Base-by-base conservation (phyloP, 1,284 basidiomycete species). In the Leccinum laetum region DNA sequence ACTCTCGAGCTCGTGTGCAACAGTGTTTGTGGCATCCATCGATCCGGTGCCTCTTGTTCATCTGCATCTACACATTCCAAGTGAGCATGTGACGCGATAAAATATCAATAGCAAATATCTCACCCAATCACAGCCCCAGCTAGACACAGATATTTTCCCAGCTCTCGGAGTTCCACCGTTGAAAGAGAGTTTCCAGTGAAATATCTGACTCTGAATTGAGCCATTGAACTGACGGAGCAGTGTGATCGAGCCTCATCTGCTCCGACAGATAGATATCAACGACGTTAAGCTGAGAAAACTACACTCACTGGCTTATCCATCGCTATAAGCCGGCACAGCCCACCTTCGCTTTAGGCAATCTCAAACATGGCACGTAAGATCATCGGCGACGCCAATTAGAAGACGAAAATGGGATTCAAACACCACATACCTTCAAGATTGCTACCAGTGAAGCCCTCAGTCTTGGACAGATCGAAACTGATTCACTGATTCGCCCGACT, bases 131-230 rank as follows among this genome's bases (percentile, higher is more conserved):
- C 96, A 60, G 96, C 97, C 69, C 98, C 98, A 53, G 96, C 96
- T 67, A 99, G 87, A 81, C 96, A 98, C 59, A 99, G 86, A 79
- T 99, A 99, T 81, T 99, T 96, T 69, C 96, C 98, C 97, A 99
- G 76, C 94, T 95, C 79, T 99, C 96, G n/a, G 96, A 96, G 65
- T 84, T 90, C 97, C 26, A 26, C 26, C 26, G 6, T 26, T 26
- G 26, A 26, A 26, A 26, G 26, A 26, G 26, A 26, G 26, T 26
- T 26, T 26, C 26, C 26, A 26, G 26, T 26, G 26, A 26, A 26
- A 26, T 26, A 26, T 26, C 26, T 26, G 26, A 26, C 26, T 29
- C 26, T 29, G 26, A 29, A 29, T 29, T 0, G 97, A 91, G 71
- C 92, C 91, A 74, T 91, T 94, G 85, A 99, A 99, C 76, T 99